These are phyloP conservation scores for Penicillium sp. DNA, from an alignment of 2,329 filamentous ascomycete genomes.

Conservation along the genomic window DNA sequence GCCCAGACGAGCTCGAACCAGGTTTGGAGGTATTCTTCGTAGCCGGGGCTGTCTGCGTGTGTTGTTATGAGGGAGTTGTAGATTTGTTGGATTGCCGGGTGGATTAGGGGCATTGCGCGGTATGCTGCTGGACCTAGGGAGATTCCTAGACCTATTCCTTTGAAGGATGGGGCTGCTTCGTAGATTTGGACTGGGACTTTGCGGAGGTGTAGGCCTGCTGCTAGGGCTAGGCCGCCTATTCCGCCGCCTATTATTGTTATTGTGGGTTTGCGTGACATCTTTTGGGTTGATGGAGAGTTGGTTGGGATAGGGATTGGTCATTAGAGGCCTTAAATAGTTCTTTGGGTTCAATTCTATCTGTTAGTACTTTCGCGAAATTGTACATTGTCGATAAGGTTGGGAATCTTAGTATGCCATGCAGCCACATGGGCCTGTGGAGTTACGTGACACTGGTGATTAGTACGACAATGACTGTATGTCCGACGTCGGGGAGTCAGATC, in stretches of 20 bases:
- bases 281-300: constrained; percentile 22
- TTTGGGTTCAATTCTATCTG: neutral
- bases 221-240: constrained; percentile 49
- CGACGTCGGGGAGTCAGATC: neutral
- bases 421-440: neutral
- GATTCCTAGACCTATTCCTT: constrained; percentile 52
- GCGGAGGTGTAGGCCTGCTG: constrained; percentile 44
- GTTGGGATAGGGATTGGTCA: neutral
- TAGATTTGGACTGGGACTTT: constrained; percentile 46
- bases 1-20: constrained; percentile 31
- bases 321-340: neutral
- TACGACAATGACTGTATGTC: neutral
- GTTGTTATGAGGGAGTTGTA: constrained; percentile 28
- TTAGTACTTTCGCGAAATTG: neutral
- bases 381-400: neutral
- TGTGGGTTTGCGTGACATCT: neutral
- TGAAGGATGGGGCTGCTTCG: constrained; percentile 48
- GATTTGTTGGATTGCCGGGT: constrained; percentile 32
- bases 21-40: constrained; percentile 23
- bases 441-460: neutral
- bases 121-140: constrained; percentile 50
- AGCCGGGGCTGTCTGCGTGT: constrained; percentile 28
- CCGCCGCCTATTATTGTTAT: constrained; percentile 54
- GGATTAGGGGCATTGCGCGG: constrained; percentile 48
- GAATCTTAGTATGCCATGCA: neutral